Evolutionary conservation across 2,329 filamentous ascomycete genomes (phyloP), one percentile per base, ranked within the genome.

Genomic region (Stemphylium lycopersici): DNA sequence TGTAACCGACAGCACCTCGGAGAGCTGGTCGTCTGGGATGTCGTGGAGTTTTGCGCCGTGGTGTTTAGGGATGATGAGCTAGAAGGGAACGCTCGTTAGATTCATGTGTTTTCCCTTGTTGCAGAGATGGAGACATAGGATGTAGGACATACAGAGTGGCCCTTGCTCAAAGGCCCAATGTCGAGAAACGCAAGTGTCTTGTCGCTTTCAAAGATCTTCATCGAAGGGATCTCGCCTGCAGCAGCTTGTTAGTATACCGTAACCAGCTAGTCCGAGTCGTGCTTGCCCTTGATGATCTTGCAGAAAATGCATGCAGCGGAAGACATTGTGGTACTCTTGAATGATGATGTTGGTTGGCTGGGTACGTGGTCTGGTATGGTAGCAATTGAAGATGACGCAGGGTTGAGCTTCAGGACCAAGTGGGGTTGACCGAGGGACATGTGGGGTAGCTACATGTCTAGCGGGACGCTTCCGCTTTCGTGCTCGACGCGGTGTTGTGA

Each of bases 1-100:
- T 42, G 91, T 88, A 13, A 96, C 86, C 38, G 90, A 89, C 76
- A 99, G 79, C 55, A 99, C 83, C 77, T 98, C 95, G 46, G 79
- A 74, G 51, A 99, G 83, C 63, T 90, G 81, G 49, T 96, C 91
- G 75, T 98, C 95, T 15, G 95, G 93, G 56, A 99, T 93, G 74
- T 98, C 93, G 58, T 86, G 84, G 22, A 99, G 85, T 79, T 97
- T 98, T 58, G 84, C 90, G 73, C 93, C 95, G 78, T 99, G 95
- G 78, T 86, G 84, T 79, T 99, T 99, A 62, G 95, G 95, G 64
- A 99, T 96, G 56, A 99, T 89, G 72, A 99, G 91, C 93, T 96
- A 40, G 10, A 3, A n/a, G 8, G 22, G 33, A 55, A n/a, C n/a
- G 44, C 7, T 22, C 10, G 4, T 38, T 26, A 26, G 24, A 26